Percentiles rank a stretch among this genome's conserved stretches.
These are phyloP conservation scores for Silene conica DNA, from an alignment of 148 eudicot genomes.

Conservation along the genomic window DNA sequence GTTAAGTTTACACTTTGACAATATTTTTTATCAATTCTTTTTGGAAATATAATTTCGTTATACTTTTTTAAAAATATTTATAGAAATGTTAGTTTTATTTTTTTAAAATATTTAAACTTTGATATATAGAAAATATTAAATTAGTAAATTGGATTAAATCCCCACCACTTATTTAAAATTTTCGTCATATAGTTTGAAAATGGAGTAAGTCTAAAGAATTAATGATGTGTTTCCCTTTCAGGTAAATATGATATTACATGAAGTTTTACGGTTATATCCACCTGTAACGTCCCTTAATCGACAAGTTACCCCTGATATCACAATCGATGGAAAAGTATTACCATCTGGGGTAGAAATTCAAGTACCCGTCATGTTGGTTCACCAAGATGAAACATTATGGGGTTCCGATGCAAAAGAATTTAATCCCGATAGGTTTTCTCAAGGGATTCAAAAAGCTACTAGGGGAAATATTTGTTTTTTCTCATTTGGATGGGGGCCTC, in stretches of 20 bases:
- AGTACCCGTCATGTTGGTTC: slow-evolving; percentile 17
- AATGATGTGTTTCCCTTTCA: background rate
- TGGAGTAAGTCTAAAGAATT: too few relatives aligned
- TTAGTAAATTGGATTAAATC: too few relatives aligned
- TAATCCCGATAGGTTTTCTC: slow-evolving; percentile 34
- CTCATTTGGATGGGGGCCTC: slow-evolving; percentile 40
- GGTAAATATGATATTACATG: slow-evolving; percentile 36
- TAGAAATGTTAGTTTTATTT: too few relatives aligned
- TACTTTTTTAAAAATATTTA: too few relatives aligned
- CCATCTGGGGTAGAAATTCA: slow-evolving; percentile 21
- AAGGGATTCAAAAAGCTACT: slow-evolving; percentile 30
- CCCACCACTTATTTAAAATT: too few relatives aligned
- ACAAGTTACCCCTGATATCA: slow-evolving; percentile 8
- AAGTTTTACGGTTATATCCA: slow-evolving; percentile 36
- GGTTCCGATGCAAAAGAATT: slow-evolving; percentile 39
- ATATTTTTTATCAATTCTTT: too few relatives aligned
- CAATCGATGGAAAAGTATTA: slow-evolving; percentile 19
- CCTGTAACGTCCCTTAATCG: slow-evolving; percentile 14
- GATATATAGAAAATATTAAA: too few relatives aligned
- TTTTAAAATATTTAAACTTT: too few relatives aligned
- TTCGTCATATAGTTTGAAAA: too few relatives aligned
- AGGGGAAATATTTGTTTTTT: slow-evolving; percentile 25
- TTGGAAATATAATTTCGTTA: too few relatives aligned
- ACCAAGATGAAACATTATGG: slow-evolving; percentile 28
- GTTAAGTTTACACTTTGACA: too few relatives aligned